phyloP scores from a whole-genome alignment of 2,329 filamentous ascomycete genomes.

The Ustulina deusta region DNA sequence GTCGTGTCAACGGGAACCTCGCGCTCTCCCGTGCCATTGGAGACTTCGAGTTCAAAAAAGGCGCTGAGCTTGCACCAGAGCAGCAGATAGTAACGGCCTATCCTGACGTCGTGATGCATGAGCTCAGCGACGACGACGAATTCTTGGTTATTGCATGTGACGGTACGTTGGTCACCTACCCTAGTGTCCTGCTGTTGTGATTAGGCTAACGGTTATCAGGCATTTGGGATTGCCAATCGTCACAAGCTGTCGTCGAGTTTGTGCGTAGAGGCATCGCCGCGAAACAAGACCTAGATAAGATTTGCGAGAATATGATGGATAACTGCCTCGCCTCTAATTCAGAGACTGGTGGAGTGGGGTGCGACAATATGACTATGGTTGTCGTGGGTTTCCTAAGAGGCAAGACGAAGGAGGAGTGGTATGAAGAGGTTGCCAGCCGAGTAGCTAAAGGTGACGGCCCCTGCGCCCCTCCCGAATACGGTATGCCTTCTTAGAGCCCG shows the following conservation, averaged over 20 bases:
- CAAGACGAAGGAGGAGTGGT: constrained; percentile 97
- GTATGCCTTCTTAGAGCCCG: constrained; percentile 72
- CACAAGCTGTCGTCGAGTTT: constrained; percentile 96
- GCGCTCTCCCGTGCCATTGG: constrained; percentile 96
- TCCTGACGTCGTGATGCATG: constrained; percentile 92
- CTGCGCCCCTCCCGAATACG: constrained; percentile 98
- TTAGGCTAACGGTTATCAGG: constrained; percentile 66
- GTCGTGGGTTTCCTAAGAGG: constrained; percentile 90
- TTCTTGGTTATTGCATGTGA: constrained; percentile 95
- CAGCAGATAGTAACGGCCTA: constrained; percentile 98
- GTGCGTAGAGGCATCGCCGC: constrained; percentile 95
- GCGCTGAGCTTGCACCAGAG: constrained; percentile 94
- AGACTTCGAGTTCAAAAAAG: constrained; percentile 99
- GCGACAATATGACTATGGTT: constrained; percentile 99
- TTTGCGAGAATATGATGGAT: constrained; percentile 99
- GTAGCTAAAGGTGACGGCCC: constrained; percentile 97
- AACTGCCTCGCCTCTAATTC: constrained; percentile 98
- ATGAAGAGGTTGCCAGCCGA: constrained; percentile 91
- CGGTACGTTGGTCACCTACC: constrained; percentile 66
- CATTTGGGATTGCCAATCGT: constrained; percentile 99
- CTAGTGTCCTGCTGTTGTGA: neutral
- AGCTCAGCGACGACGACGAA: constrained; percentile 92
- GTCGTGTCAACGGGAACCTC: constrained; percentile 97
- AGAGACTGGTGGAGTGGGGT: constrained; percentile 96
- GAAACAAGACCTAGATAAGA: constrained; percentile 92